These are phyloP conservation scores for Rhizophagus sp. DNA, from an alignment of 192 early-diverging fungal genomes.

Conservation along the genomic window DNA sequence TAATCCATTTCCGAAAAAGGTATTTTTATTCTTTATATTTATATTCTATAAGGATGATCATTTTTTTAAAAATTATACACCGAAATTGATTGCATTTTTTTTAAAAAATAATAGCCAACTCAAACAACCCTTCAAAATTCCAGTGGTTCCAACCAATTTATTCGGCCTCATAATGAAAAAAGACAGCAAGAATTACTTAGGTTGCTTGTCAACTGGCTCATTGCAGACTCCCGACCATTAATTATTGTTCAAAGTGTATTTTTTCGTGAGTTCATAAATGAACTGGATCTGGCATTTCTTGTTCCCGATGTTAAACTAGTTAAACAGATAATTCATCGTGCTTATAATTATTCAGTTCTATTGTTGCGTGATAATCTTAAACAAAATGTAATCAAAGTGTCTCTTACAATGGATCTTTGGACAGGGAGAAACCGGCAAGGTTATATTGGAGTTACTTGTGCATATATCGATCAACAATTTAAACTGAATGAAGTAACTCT, in stretches of 20 bases:
- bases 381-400: not conserved
- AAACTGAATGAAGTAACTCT: not conserved
- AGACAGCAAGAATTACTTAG: not conserved
- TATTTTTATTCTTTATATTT: too few relatives aligned
- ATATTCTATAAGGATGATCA: too few relatives aligned
- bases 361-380: not conserved
- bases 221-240: not conserved
- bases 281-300: not conserved
- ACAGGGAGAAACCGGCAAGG: not conserved
- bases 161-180: slow-evolving; percentile 6
- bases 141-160: not conserved
- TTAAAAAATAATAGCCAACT: too few relatives aligned
- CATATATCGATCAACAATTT: not conserved
- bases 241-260: not conserved
- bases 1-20: not conserved
- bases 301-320: not conserved
- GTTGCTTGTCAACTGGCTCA: not conserved
- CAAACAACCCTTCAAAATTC: too few relatives aligned
- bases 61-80: not conserved
- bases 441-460: too few relatives aligned
- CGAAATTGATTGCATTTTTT: too few relatives aligned
- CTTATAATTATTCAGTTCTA: not conserved
- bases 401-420: not conserved
- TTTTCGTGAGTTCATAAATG: not conserved
- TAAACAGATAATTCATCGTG: not conserved